These are phyloP conservation scores for Zelopaecilomyces penicillatus DNA, from an alignment of 2,329 filamentous ascomycete genomes.

Conservation along the genomic window DNA sequence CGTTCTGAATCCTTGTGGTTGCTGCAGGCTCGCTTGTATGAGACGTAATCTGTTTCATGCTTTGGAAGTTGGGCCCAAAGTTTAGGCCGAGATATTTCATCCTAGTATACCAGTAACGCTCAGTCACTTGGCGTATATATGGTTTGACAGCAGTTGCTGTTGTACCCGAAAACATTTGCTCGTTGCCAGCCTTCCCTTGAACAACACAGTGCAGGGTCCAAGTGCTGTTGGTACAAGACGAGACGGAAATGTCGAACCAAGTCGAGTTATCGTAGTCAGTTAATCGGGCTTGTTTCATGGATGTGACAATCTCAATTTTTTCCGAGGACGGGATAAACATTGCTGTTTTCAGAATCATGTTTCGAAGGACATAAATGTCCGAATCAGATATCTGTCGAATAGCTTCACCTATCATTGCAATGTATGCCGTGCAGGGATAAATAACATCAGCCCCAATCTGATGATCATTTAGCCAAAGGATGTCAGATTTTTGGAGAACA, in stretches of 20 bases:
- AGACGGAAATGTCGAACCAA: slow-evolving; percentile 11
- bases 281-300: slow-evolving; percentile 4
- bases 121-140: too few species aligned
- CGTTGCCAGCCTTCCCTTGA: slow-evolving; percentile 1
- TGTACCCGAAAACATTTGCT: too few species aligned
- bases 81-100: slow-evolving; percentile 4
- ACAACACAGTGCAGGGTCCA: slow-evolving; percentile 8
- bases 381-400: neutral
- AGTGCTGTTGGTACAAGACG: slow-evolving; percentile 5
- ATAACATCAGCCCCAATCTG: too few species aligned
- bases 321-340: slow-evolving; percentile 7
- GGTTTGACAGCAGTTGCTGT: too few species aligned
- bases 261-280: slow-evolving; percentile 8
- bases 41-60: too few species aligned
- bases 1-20: too few species aligned
- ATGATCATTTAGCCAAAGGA: too few species aligned
- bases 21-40: too few species aligned
- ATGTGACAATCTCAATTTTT: slow-evolving; percentile 10
- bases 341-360: slow-evolving; percentile 8
- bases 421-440: too few species aligned
- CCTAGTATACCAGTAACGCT: slow-evolving; percentile 1
- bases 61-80: slow-evolving; percentile 1
- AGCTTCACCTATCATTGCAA: too few species aligned
- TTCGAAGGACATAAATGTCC: slow-evolving; percentile 3
- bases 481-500: too few species aligned